Percentiles rank a stretch among this genome's conserved stretches.
Conservation (phyloP, 495 filamentous ascomycete species). For the Xylaria grammica region DNA sequence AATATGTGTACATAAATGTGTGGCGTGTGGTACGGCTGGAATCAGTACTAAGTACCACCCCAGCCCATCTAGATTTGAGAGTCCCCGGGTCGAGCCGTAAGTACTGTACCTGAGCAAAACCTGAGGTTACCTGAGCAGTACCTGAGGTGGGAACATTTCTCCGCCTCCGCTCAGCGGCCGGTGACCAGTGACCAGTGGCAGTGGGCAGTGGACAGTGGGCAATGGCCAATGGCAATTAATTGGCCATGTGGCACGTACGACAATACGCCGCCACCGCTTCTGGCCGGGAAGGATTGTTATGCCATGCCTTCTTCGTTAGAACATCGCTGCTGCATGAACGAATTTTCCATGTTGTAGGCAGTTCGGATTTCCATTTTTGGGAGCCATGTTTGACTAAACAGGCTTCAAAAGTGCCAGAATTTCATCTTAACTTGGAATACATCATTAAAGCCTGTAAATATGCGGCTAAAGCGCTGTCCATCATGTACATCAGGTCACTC, state of each 20-base stretch:
- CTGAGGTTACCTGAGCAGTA: too few relatives aligned
- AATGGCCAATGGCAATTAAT: background rate
- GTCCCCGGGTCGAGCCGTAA: too few relatives aligned
- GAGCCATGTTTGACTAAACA: background rate
- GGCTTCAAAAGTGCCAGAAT: background rate
- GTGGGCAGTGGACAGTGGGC: background rate
- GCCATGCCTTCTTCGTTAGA: background rate
- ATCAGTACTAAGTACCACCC: too few relatives aligned
- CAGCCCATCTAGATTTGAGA: too few relatives aligned
- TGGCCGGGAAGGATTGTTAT: background rate
- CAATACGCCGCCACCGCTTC: background rate
- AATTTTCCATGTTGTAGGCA: background rate
- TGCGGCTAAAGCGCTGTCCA: too few relatives aligned
- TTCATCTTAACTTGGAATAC: background rate
- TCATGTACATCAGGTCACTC: background rate
- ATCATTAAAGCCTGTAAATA: background rate
- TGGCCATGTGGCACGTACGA: background rate
- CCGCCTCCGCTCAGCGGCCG: background rate
- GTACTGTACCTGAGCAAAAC: too few relatives aligned
- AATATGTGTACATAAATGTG: too few relatives aligned
- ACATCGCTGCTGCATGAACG: background rate
- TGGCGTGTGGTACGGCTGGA: too few relatives aligned
- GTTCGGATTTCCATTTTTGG: conserved; percentile 2
- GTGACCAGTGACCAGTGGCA: background rate
- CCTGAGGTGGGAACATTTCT: too few relatives aligned